Evolutionary conservation across 2,329 filamentous ascomycete species (phyloP).

Genomic region (Fusarium nurragi): DNA sequence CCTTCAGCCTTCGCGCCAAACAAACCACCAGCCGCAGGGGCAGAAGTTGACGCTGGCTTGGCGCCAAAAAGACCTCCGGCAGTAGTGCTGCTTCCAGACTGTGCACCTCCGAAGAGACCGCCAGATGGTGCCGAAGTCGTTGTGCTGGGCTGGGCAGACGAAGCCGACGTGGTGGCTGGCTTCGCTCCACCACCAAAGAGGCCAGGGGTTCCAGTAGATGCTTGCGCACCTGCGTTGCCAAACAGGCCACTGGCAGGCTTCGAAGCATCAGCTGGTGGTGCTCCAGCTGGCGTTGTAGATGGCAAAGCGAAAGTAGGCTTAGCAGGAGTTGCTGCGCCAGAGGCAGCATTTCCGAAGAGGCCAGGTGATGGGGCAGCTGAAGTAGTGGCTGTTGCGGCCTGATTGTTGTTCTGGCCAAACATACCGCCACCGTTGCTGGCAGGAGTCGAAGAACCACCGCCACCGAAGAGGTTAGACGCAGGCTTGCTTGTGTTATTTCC

Average conservation of each 20-base stretch:
- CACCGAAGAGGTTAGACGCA: constrained; percentile 43
- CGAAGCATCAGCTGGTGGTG: constrained; percentile 56
- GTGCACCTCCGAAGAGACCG: constrained; percentile 50
- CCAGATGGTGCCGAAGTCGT: constrained; percentile 30
- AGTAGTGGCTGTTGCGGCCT: constrained; percentile 35
- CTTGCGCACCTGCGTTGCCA: constrained; percentile 33
- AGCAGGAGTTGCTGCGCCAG: constrained; percentile 50
- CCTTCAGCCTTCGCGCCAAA: constrained; percentile 43
- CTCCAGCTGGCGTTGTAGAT: constrained; percentile 66
- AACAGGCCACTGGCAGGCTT: constrained; percentile 44
- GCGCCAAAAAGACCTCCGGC: constrained; percentile 48
- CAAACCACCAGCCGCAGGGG: constrained; percentile 38
- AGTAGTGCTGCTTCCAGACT: constrained; percentile 45
- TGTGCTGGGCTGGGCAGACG: constrained; percentile 29
- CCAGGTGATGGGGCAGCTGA: constrained; percentile 43
- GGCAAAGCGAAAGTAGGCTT: constrained; percentile 60
- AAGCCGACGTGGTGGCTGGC: constrained; percentile 38
- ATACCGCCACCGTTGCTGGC: constrained; percentile 24
- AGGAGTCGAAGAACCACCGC: constrained; percentile 41
- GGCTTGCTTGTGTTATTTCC: constrained; percentile 39
- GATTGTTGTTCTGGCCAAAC: constrained; percentile 43
- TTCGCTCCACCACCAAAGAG: constrained; percentile 47
- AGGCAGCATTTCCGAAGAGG: constrained; percentile 45
- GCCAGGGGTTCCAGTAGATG: constrained; percentile 35
- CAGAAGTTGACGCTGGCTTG: constrained; percentile 44